phyloP scores from a whole-genome alignment of 2,329 filamentous ascomycete genomes.

The Ophiocordyceps camponoti-saundersi region DNA sequence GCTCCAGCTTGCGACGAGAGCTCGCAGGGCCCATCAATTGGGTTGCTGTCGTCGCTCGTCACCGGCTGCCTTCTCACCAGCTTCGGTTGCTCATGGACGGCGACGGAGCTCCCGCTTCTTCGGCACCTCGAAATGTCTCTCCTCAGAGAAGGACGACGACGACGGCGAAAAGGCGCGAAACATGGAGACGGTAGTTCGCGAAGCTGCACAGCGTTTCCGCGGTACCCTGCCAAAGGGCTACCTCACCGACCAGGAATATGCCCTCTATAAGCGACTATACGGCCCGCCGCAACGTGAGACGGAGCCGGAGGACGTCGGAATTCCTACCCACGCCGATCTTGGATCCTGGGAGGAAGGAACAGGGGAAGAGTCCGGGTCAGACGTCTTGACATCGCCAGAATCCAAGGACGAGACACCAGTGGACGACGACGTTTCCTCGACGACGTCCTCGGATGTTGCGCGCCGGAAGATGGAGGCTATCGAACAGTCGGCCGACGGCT shows the following conservation, averaged over 20 bases:
- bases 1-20: conserved; percentile 1
- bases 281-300: conserved; percentile 54
- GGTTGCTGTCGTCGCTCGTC: background rate
- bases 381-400: background rate
- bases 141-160: background rate
- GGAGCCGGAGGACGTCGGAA: conserved; percentile 39
- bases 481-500: conserved; percentile 14
- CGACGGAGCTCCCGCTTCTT: background rate
- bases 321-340: conserved; percentile 22
- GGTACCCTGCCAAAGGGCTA: conserved; percentile 58
- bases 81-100: background rate
- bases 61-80: background rate
- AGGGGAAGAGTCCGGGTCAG: background rate
- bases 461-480: background rate
- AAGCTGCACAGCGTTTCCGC: conserved; percentile 59
- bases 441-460: conserved; percentile 18
- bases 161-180: conserved; percentile 14
- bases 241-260: conserved; percentile 52
- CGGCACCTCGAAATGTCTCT: background rate
- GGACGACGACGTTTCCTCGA: background rate
- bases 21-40: conserved; percentile 6
- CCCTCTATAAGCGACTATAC: conserved; percentile 65
- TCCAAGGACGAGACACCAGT: background rate
- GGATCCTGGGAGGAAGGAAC: conserved; percentile 1
- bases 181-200: conserved; percentile 48